Base-by-base conservation (phyloP, 805 yeast species). In the Yamadazyma paraphyllophila region DNA sequence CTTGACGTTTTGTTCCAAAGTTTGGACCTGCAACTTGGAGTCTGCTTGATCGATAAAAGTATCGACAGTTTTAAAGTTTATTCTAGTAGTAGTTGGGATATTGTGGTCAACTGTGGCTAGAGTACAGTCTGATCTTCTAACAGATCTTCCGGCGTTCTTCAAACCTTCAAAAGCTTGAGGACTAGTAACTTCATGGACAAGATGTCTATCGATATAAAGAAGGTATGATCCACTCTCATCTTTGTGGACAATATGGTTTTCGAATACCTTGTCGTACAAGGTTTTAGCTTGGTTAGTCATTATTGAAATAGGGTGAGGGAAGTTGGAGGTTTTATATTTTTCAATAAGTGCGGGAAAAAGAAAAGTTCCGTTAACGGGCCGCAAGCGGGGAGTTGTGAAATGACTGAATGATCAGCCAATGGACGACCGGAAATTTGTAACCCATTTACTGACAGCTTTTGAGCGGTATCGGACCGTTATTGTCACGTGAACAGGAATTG, bases 121-220 rank as follows among this genome's bases (percentile, higher is more conserved):
- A 44, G 97, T 89, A 72, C 97, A 88, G 67, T 91, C 97, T 7
- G 77, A 74, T 73, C 99, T 82, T 76, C 99, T 85, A 44, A 94
- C 96, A 48, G 67, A 65, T 75, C 99, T 84, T 39, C 85, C 88
- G 12, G 97, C 96, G 60, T 82, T 85, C 52, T 76, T 79, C 58
- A 94, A 78, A 41, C 99, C 99, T 72, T 94, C 99, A 62, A 94
- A 94, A 9, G 99, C 99, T 70, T 94, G 99, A 30, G 99, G 99
- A 25, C 98, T 92, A 1, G 99, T 94, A 43, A 94, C 99, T 72
- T 94, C 99, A 67, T 94, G 99, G 41, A 94, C 96, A 56, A 94
- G 76, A 68, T 94, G 99, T 71, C 99, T 88, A 71, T 94, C 99
- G 49, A 94, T 92, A 69, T 88, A 94, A 50, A 94, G 69, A 51